phyloP scores from a whole-genome alignment of 148 eudicot species.

The Pharnaceum exiguum region DNA sequence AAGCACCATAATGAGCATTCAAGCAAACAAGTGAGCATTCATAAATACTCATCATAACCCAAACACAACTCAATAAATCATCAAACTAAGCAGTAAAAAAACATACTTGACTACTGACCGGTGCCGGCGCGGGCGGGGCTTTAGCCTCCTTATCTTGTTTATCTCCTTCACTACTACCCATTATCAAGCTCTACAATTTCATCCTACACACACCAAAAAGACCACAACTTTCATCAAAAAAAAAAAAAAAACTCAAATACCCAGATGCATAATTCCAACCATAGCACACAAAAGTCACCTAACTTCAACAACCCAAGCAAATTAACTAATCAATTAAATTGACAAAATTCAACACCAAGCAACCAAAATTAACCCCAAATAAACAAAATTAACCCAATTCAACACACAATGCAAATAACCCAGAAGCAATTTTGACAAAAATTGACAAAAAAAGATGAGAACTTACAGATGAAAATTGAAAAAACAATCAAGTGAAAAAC shows the following conservation, averaged over 20 bases:
- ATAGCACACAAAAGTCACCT: no score
- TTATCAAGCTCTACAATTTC: constrained; percentile 23
- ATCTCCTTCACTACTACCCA: constrained; percentile 91
- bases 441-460: no score
- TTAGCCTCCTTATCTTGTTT: constrained; percentile 70
- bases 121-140: constrained; percentile 57
- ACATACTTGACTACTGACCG: constrained; percentile 27
- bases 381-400: no score
- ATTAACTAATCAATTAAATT: no score
- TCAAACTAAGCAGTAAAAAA: background rate
- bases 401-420: no score
- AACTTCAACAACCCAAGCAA: no score
- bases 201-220: constrained; percentile 16
- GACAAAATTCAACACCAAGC: no score
- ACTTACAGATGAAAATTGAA: no score
- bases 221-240: background rate
- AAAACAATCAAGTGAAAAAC: no score
- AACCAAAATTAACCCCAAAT: no score
- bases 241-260: background rate
- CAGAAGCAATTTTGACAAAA: no score
- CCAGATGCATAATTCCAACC: no score
- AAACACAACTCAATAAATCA: background rate
- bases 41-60: background rate
- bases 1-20: background rate
- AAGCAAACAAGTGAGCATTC: background rate